Percentiles rank a stretch among this genome's conserved stretches.
These are phyloP conservation scores for Skeletonema menzelii DNA, from an alignment of 108 stramenopile species.

Conservation along the genomic window DNA sequence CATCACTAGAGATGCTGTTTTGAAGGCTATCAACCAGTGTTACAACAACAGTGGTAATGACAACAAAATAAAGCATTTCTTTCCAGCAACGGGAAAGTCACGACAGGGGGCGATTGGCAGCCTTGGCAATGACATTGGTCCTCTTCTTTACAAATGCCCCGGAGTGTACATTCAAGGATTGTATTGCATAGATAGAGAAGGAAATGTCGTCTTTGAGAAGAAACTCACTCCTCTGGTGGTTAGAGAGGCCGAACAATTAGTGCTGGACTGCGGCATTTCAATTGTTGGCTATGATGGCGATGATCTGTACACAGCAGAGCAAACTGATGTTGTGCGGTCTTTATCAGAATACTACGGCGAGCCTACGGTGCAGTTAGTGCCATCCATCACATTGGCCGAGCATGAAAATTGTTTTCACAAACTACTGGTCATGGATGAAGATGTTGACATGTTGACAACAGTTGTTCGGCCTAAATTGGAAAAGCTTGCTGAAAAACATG, in stretches of 20 bases:
- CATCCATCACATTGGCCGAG: conserved; percentile 25
- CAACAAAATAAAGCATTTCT: conserved; percentile 49
- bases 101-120: conserved; percentile 69
- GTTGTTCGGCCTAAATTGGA: conserved; percentile 72
- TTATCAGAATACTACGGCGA: conserved; percentile 83
- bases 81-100: conserved; percentile 90
- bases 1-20: conserved; percentile 53
- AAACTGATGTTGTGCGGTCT: conserved; percentile 51
- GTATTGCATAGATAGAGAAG: conserved; percentile 75
- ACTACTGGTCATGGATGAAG: conserved; percentile 76
- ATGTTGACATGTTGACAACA: conserved; percentile 52
- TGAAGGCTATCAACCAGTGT: conserved; percentile 50
- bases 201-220: conserved; percentile 88
- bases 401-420: conserved; percentile 77
- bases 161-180: conserved; percentile 78
- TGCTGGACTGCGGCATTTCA: conserved; percentile 55
- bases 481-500: conserved; percentile 52
- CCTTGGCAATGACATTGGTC: conserved; percentile 47
- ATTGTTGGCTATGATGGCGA: conserved; percentile 90
- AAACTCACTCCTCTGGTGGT: conserved; percentile 57
- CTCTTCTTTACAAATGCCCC: conserved; percentile 28
- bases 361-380: conserved; percentile 56
- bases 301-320: conserved; percentile 61
- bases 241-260: conserved; percentile 64
- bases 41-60: conserved; percentile 10